A percentile compares a stretch with the other conserved stretches of the same genome.
Conservation (phyloP, 2,329 filamentous ascomycete species). For the Exophiala bonariae region DNA sequence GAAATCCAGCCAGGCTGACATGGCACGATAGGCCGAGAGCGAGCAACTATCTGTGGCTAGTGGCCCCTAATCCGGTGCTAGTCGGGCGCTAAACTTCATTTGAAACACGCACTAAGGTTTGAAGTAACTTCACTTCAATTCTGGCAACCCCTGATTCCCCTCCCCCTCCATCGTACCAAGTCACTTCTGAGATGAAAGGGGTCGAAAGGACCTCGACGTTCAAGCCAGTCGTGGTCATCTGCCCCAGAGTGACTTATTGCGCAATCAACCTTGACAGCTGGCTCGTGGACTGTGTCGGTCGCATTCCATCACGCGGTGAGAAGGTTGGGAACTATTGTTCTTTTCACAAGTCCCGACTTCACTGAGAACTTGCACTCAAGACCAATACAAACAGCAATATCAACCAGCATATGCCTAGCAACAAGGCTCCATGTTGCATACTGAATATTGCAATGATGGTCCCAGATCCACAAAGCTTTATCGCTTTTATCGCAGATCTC, state of each 20-base stretch:
- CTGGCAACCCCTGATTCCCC: background rate
- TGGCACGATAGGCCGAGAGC: slow-evolving; percentile 8
- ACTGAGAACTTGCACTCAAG: too few species aligned
- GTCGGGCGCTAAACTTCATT: slow-evolving; percentile 15
- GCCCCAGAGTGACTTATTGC: background rate
- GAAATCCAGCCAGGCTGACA: slow-evolving; percentile 4
- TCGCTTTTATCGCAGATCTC: slow-evolving; percentile 8
- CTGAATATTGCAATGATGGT: background rate
- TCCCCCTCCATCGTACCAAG: background rate
- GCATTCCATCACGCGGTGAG: background rate
- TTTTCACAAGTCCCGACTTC: too few species aligned
- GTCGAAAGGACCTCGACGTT: slow-evolving; percentile 9
- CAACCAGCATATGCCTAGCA: too few species aligned
- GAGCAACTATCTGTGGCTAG: background rate
- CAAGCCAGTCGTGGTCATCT: slow-evolving; percentile 1
- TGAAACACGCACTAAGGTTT: slow-evolving; percentile 28
- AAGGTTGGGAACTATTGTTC: background rate
- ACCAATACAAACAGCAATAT: too few species aligned
- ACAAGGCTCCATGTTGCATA: too few species aligned
- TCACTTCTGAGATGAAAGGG: slow-evolving; percentile 16
- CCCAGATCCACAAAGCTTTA: slow-evolving; percentile 9
- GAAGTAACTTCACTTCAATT: slow-evolving; percentile 13
- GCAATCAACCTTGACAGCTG: background rate
- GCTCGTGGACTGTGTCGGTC: too few species aligned
- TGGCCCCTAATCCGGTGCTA: slow-evolving; percentile 2